A percentile compares a stretch with the other conserved stretches of the same genome.
These are phyloP conservation scores for Corinectria fuckeliana DNA, from an alignment of 2,329 filamentous ascomycete genomes.

Conservation along the genomic window DNA sequence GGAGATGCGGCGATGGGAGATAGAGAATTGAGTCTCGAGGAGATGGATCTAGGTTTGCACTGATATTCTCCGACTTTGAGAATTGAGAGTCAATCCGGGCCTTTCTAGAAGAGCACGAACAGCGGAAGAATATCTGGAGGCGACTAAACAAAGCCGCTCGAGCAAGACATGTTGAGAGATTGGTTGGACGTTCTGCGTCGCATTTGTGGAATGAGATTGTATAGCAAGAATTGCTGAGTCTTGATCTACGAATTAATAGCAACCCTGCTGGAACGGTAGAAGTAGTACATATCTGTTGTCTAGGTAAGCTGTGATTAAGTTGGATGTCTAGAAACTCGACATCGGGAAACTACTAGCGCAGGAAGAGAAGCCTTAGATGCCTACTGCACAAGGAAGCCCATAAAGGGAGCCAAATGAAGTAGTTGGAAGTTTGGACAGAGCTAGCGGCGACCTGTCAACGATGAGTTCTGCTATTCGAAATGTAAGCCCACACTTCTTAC, in stretches of 20 bases:
- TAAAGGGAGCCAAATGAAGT: too few relatives aligned
- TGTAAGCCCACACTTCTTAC: too few relatives aligned
- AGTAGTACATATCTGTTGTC: background rate
- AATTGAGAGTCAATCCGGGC: slow-evolving; percentile 58
- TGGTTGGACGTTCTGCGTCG: background rate
- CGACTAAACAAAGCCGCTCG: slow-evolving; percentile 49
- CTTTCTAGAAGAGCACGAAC: slow-evolving; percentile 62
- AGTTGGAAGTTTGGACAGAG: too few relatives aligned
- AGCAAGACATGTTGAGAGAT: background rate
- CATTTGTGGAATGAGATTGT: background rate
- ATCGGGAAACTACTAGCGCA: background rate
- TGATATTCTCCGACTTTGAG: slow-evolving; percentile 67
- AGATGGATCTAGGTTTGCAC: slow-evolving; percentile 61
- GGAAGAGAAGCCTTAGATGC: too few relatives aligned
- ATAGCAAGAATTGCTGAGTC: too few relatives aligned
- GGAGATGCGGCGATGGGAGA: slow-evolving; percentile 64
- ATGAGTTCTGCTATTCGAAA: too few relatives aligned
- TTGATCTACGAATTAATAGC: too few relatives aligned
- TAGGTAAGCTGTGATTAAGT: background rate
- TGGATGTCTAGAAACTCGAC: background rate
- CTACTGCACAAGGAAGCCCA: too few relatives aligned
- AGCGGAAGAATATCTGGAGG: slow-evolving; percentile 64
- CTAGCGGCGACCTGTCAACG: too few relatives aligned
- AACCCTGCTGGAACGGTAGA: too few relatives aligned
- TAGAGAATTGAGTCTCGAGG: slow-evolving; percentile 60